Conservation (phyloP, 345 rosid genomes). For the Reutealis trisperma region DNA sequence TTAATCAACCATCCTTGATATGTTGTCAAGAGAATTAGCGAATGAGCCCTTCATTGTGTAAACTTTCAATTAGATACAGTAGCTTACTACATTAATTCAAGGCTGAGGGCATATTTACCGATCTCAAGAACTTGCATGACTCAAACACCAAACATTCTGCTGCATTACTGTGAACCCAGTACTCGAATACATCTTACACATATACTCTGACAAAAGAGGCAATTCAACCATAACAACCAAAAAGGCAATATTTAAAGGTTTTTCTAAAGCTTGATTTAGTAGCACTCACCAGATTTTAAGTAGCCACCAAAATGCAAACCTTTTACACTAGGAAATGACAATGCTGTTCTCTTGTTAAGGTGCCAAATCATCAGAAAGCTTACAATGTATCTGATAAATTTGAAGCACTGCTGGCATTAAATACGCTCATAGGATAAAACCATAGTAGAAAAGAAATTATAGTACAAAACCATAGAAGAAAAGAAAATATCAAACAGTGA, state of each 20-base stretch:
- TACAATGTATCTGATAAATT: conserved; percentile 35
- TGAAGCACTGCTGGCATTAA: not conserved
- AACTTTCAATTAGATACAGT: not conserved
- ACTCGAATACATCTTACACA: not conserved
- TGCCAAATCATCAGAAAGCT: conserved; percentile 36
- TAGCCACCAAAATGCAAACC: conserved; percentile 38
- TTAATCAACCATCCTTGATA: not conserved
- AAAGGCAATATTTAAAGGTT: not conserved
- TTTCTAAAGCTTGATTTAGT: not conserved
- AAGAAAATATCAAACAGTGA: not conserved
- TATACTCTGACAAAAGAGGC: not conserved
- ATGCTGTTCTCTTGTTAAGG: conserved; percentile 36
- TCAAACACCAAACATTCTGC: not conserved
- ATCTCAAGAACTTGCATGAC: not conserved
- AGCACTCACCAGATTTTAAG: conserved; percentile 37
- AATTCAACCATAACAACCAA: not conserved
- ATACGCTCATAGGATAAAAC: not conserved
- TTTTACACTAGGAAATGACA: conserved; percentile 30
- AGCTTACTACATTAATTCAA: not conserved
- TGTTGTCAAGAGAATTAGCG: not conserved
- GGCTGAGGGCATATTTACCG: not conserved
- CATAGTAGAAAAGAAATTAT: not conserved
- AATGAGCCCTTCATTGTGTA: not conserved
- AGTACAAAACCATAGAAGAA: not conserved
- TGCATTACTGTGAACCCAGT: not conserved